Conservation (phyloP, 352 stramenopile genomes). For the Phytophthora cryptogea region DNA sequence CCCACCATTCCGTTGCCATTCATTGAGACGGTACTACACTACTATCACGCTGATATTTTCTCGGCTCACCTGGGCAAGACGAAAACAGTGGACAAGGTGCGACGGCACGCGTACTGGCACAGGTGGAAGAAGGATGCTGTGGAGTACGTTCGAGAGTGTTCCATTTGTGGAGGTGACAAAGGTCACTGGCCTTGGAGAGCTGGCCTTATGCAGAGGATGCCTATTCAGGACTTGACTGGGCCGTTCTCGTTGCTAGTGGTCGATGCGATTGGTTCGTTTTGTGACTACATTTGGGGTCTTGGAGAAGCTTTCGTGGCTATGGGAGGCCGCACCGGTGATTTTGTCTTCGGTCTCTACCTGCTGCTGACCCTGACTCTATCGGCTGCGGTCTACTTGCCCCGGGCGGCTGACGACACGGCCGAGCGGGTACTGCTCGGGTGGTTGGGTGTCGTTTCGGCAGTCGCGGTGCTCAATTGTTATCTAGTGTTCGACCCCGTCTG, state of each 20-base stretch:
- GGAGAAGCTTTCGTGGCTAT: no score
- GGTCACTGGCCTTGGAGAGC: background rate
- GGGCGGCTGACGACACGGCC: no score
- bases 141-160: background rate
- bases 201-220: conserved; percentile 5
- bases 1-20: background rate
- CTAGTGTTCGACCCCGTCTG: no score
- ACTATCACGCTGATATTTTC: background rate
- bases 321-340: no score
- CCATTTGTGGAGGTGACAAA: background rate
- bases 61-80: background rate
- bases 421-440: no score
- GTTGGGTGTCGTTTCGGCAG: no score
- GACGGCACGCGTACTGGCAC: background rate
- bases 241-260: conserved; percentile 2
- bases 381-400: no score
- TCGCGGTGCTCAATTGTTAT: no score
- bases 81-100: background rate
- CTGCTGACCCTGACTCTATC: no score
- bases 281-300: no score
- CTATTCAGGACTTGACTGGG: background rate
- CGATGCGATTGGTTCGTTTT: background rate
- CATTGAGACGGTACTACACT: background rate
- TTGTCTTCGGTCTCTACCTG: no score
- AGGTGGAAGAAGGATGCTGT: background rate